phyloP scores from a whole-genome alignment of 2,329 filamentous ascomycete genomes.

The Trichoderma hamatum region DNA sequence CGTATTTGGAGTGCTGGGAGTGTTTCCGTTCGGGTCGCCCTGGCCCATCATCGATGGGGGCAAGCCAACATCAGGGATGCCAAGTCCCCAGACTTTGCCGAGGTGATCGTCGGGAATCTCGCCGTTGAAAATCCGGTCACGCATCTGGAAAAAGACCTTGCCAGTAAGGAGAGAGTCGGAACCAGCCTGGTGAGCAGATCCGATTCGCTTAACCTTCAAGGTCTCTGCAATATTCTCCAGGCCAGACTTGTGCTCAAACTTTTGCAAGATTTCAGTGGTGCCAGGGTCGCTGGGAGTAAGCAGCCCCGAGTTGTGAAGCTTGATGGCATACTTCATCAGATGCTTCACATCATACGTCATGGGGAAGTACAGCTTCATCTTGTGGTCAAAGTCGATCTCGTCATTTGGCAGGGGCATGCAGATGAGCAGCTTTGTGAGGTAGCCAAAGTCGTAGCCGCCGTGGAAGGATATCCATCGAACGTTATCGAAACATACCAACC shows the following conservation, averaged over 20 bases:
- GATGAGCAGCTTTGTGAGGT: conserved; percentile 90
- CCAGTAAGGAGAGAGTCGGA: conserved; percentile 93
- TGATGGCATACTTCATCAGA: conserved; percentile 86
- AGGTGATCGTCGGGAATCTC: conserved; percentile 79
- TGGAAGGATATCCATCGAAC: conserved; percentile 98
- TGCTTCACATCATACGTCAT: conserved; percentile 96
- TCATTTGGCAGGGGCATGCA: conserved; percentile 83
- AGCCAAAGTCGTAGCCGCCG: conserved; percentile 97
- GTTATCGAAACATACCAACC: conserved; percentile 82
- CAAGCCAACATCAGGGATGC: conserved; percentile 65
- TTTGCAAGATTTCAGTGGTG: conserved; percentile 75
- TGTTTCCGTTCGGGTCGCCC: conserved; percentile 47
- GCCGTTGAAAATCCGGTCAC: conserved; percentile 83
- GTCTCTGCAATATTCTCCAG: conserved; percentile 93
- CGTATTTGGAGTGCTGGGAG: conserved; percentile 71
- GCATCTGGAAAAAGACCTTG: conserved; percentile 92
- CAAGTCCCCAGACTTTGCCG: conserved; percentile 92
- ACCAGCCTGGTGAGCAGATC: conserved; percentile 87
- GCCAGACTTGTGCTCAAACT: conserved; percentile 87
- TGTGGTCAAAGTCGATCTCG: conserved; percentile 83
- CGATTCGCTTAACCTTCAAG: conserved; percentile 85
- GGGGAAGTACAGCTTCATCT: conserved; percentile 92
- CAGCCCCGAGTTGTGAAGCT: conserved; percentile 66
- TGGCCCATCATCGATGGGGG: conserved; percentile 40
- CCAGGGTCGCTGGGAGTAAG: conserved; percentile 64